Conservation (phyloP, 805 yeast genomes). For the Priceomyces fermenticarens region DNA sequence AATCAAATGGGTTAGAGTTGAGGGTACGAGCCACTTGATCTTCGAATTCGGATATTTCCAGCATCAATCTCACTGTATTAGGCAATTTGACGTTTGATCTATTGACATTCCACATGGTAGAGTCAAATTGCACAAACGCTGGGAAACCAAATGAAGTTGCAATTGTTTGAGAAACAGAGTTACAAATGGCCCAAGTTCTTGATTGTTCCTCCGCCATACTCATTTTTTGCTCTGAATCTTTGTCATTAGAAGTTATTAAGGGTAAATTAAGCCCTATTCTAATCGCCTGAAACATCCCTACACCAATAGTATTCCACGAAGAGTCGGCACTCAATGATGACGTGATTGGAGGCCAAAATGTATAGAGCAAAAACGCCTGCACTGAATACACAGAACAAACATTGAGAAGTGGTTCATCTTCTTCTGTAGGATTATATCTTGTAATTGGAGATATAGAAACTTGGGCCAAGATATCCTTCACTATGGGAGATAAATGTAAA, state of each 20-base stretch:
- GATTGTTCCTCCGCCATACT: conserved; percentile 68
- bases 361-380: conserved; percentile 83
- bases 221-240: conserved; percentile 31
- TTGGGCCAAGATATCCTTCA: conserved; percentile 78
- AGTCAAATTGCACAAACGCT: conserved; percentile 82
- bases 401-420: conserved; percentile 77
- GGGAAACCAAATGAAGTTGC: conserved; percentile 96
- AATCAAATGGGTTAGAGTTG: conserved; percentile 66
- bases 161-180: conserved; percentile 82
- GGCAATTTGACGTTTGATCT: conserved; percentile 50
- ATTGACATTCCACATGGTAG: conserved; percentile 56
- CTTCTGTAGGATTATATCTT: conserved; percentile 73
- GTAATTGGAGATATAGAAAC: conserved; percentile 89
- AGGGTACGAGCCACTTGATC: conserved; percentile 78
- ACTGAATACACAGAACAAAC: conserved; percentile 92
- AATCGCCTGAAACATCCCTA: conserved; percentile 89
- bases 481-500: conserved; percentile 59
- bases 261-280: conserved; percentile 86
- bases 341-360: conserved; percentile 95
- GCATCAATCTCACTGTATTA: conserved; percentile 64
- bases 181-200: conserved; percentile 92
- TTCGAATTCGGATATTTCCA: conserved; percentile 81
- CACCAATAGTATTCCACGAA: conserved; percentile 92
- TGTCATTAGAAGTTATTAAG: conserved; percentile 39
- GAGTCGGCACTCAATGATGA: conserved; percentile 94